Conservation (phyloP, 2,329 filamentous ascomycete genomes). For the Penicillium sp. region DNA sequence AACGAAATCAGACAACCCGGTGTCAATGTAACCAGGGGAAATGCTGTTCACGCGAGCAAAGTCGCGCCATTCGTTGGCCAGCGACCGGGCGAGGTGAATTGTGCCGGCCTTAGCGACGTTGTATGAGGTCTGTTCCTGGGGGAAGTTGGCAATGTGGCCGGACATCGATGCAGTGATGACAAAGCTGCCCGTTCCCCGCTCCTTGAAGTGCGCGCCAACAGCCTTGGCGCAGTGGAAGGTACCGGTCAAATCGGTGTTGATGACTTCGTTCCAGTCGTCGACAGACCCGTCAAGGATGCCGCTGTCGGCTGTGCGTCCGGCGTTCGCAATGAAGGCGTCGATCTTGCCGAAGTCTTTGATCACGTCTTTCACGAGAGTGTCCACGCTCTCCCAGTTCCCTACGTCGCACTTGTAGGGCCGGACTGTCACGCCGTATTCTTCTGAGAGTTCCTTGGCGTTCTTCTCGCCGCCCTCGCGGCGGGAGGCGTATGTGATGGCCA, state of each 20-base stretch:
- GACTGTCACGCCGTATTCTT: conserved; percentile 63
- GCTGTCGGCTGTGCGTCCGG: conserved; percentile 67
- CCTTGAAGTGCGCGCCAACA: conserved; percentile 75
- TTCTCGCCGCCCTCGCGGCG: conserved; percentile 62
- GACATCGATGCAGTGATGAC: conserved; percentile 67
- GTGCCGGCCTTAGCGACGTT: conserved; percentile 67
- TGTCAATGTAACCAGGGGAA: conserved; percentile 69
- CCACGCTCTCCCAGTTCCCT: conserved; percentile 56
- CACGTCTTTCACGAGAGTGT: conserved; percentile 59
- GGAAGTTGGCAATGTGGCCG: conserved; percentile 56
- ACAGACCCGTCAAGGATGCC: conserved; percentile 69
- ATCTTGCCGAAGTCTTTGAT: conserved; percentile 70
- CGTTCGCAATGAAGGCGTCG: conserved; percentile 68
- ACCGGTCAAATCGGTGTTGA: conserved; percentile 84
- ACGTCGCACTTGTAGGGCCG: conserved; percentile 68
- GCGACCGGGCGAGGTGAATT: conserved; percentile 62
- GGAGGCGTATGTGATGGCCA: conserved; percentile 67
- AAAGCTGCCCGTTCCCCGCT: conserved; percentile 63
- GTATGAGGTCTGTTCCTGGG: conserved; percentile 67
- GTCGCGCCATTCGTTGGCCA: conserved; percentile 69
- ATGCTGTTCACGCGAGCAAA: conserved; percentile 69
- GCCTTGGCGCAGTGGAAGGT: conserved; percentile 83
- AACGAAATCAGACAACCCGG: conserved; percentile 65
- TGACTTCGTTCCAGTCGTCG: conserved; percentile 72
- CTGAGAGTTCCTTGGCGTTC: conserved; percentile 62